Base-by-base conservation (phyloP, 495 filamentous ascomycete genomes). In the Podospora comata region DNA sequence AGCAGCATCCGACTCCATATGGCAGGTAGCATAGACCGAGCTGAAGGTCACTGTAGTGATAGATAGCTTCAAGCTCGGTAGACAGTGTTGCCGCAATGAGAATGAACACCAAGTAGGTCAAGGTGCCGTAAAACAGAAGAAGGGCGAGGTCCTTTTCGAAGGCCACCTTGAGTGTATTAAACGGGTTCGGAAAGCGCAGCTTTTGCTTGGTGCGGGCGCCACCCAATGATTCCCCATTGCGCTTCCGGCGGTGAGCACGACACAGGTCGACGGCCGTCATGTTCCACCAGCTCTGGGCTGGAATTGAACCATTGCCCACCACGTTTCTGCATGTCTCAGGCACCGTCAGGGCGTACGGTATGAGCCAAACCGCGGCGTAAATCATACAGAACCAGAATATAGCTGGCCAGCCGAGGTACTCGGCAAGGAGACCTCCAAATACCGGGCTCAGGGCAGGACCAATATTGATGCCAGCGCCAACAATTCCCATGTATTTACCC, bases 381-480 rank as follows among this genome's bases (percentile, higher is more conserved):
- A 92, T 91, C 60, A 83, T 80, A 32, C 91, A 79, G 69, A 92
- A 92, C 89, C 89, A 92, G 73, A 93, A 94, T 56, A 91, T 89
- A 60, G 85, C 81, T 27, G 86, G 73, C 90, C 90, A 93, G 0
- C 88, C 89, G 0, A 92, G 79, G 59, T 85, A 90, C 34, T 90
- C 81, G 9, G 82, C 78, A 0, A 92, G 77, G 0, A 91, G 67
- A 0, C 90, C 90, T 2, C 90, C 90, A 19, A 92, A 81, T 0
- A 90, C 81, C 0, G 88, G 89, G 1, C 85, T 87, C 4, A 90
- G 66, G 0, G 85, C 79, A 3, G 87, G 85, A 0, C 85, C 86
- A n/a, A 83, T 66, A 30, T 80, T 84, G 60, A 82, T 79, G 11
- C 84, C 84, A n/a, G 81, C 79, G 9, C 79, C 76, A 2, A 87